Evolutionary conservation across 2,329 filamentous ascomycete species (phyloP), one percentile per base, ranked within the genome.

Genomic region (Sclerotinia spermophila): DNA sequence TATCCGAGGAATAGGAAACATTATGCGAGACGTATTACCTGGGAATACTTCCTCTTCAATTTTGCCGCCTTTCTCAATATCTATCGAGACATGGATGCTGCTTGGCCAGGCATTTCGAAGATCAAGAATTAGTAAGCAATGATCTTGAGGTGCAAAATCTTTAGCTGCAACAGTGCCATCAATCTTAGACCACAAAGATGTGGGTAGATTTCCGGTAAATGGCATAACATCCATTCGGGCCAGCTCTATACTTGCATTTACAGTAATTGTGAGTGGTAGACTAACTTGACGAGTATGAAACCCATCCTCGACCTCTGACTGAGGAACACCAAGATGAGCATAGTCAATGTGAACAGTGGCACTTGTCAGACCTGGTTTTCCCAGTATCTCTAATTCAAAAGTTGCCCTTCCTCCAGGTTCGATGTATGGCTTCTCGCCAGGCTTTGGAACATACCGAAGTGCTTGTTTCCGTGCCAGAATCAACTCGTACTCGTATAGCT

Each of bases 71-170:
- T 74, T 67, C 7, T 69, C 66, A 45, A 80, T 72, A 67, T 86
- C 81, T 3, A 97, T 80, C 40, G 85, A 86, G 4, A 96, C 85
- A 10, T 86, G 84, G 77, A 97, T 87, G 64, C 90, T 89, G 77
- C 88, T 92, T 2, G 93, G 94, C 94, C 94, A 97, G 0, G 92
- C 90, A 78, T 98, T 98, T 70, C 93, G 89, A 40, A 97, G 83
- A 80, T 97, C 95, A 66, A 97, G 83, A 2, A 96, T 83, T 3
- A 97, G 82, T 51, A 97, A 84, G 77, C 93, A 96, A 77, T 93
- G 90, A 55, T 93, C 87, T 67, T 88, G 88, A 58, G 85, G 78
- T 51, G 81, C 79, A 21, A 84, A 82, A 66, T 86, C 72, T 56
- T 74, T 71, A 3, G 69, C 61, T 10, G 73, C 73, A 6, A 78